Evolutionary conservation across 768 basidiomycete species (phyloP), one percentile per base, ranked within the genome.

Genomic region (Lactarius deliciosus): DNA sequence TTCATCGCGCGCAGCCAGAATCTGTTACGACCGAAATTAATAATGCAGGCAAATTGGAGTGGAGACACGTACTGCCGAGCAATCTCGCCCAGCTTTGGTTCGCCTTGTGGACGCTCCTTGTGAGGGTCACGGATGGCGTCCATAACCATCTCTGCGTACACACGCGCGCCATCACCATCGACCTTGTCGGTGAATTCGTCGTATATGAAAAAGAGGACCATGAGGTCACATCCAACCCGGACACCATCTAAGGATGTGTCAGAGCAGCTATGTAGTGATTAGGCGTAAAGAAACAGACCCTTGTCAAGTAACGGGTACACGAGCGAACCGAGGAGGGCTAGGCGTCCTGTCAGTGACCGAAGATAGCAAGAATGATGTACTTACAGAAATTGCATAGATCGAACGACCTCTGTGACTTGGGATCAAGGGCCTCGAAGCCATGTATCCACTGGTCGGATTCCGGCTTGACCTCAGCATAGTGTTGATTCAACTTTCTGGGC

Each of bases 151-250:
- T 75, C 71, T 0, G 74, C 77, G 38, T 76, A 70, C 9, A 71
- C 38, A 1, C 73, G 74, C 8, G 76, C 81, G 6, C 68, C 75
- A 0, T 71, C 45, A 0, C 70, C 74, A 28, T 74, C 64, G 0
- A 74, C 74, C 30, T 77, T 72, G 72, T 86, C 85, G 13, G 82
- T 79, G 67, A 80, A 78, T 69, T 83, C 82, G 69, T 85, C 84
- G 66, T 80, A 75, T 38, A 83, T 64, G 68, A 82, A 84, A 72
- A 82, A 77, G 5, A 83, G 65, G 54, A 83, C 79, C 81, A 85
- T 83, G 57, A 85, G 72, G 64, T 85, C 83, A 64, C 82, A 81
- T 6, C 74, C 78, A n/a, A 76, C 73, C n/a, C 80, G 76, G n/a
- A 70, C 38, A 34, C 55, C n/a, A 34, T 36, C 63, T 64, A 20